Evolutionary conservation across 2,329 filamentous ascomycete genomes (phyloP).

Genomic region (Lachnellula arida): DNA sequence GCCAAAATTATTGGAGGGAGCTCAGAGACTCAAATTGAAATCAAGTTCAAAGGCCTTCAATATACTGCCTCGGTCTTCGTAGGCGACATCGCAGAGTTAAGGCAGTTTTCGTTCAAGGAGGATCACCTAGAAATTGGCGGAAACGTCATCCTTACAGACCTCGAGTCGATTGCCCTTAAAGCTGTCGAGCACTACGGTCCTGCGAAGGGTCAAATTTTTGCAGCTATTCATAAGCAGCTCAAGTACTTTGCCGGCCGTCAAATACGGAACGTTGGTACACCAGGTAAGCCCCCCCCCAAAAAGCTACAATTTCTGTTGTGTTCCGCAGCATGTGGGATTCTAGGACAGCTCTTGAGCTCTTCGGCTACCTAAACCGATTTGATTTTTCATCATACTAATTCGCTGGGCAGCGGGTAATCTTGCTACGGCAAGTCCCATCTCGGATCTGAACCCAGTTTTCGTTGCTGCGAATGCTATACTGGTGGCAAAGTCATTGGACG

Average conservation of each 20-base stretch:
- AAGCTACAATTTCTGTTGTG: no score
- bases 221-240: slow-evolving; percentile 89
- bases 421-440: slow-evolving; percentile 92
- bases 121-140: slow-evolving; percentile 87
- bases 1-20: slow-evolving; percentile 95
- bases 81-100: slow-evolving; percentile 85
- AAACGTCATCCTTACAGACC: slow-evolving; percentile 86
- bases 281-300: not conserved
- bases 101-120: slow-evolving; percentile 74
- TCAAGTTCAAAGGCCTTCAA: slow-evolving; percentile 93
- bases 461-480: slow-evolving; percentile 80
- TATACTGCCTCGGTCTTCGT: slow-evolving; percentile 90
- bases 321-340: no score
- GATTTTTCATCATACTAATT: no score
- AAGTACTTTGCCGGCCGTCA: slow-evolving; percentile 93
- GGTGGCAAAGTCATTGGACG: slow-evolving; percentile 69
- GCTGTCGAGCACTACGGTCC: slow-evolving; percentile 75
- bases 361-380: slow-evolving; percentile 50
- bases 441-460: slow-evolving; percentile 90
- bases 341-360: no score
- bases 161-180: slow-evolving; percentile 78
- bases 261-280: slow-evolving; percentile 71
- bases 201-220: slow-evolving; percentile 64
- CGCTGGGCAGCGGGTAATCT: slow-evolving; percentile 68
- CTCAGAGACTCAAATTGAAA: slow-evolving; percentile 96